Base-by-base conservation (phyloP, 2,329 filamentous ascomycete genomes). In the Sporothrix mexicana region DNA sequence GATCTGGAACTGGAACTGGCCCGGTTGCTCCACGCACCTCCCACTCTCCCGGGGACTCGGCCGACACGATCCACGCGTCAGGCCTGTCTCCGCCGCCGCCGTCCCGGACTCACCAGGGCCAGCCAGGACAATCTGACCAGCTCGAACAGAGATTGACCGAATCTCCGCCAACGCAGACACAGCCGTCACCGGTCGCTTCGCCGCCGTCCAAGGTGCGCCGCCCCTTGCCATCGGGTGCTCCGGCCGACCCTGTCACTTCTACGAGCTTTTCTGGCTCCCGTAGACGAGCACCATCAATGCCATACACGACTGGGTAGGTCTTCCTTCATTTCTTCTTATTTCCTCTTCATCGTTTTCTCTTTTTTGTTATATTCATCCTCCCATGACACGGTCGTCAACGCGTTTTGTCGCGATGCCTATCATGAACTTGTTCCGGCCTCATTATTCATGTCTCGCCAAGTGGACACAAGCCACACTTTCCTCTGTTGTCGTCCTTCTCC, bases 61-160 rank as follows among this genome's bases (percentile, higher is more conserved):
- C n/a, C 53, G 64, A 69, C 8, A 69, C 64, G 13, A 72, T 69
- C 23, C 66, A 69, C 64, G 71, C 64, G 25, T 69, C 64, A 6
- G 64, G 64, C 53, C 51, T 69, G 7, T 68, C 55, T 10, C 51
- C 62, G 3, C 49, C 64, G 55, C 62, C 70, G 20, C 62, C 71
- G 43, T n/a, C 53, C 23, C 20, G 23, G 8, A 15, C 45, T 13
- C 55, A n/a, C 23, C 41, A 36, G 5, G 59, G 36, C 13, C 57
- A 61, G 25, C 53, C 51, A 23, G n/a, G 23, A 15, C 57, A 61
- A 68, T 45, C 30, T 68, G 45, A 9, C 43, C 61, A 45, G 41
- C n/a, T 13, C 25, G n/a, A 36, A 15, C 36, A 53, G 23, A 17
- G 62, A 30, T 67, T n/a, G 6, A 23, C 41, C 20, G 53, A 57